Conservation (phyloP, 306 rosid species). For the apple (Malus domestica) region DNA sequence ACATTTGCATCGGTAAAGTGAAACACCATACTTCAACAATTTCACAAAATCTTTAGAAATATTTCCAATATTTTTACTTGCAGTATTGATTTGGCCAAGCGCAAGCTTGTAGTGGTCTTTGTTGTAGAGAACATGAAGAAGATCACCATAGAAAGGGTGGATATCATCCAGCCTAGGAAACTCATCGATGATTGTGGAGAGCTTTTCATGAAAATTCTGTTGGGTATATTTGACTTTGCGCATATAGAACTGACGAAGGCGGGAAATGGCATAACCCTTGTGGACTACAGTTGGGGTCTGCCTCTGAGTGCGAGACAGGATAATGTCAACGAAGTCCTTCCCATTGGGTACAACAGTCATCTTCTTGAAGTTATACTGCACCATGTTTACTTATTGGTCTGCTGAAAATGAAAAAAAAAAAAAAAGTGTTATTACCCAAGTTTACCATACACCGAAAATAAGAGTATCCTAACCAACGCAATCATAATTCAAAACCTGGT, state of each 20-base stretch:
- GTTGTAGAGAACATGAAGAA: constrained; percentile 82
- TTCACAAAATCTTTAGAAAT: constrained; percentile 73
- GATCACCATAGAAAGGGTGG: constrained; percentile 81
- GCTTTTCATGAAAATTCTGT: constrained; percentile 60
- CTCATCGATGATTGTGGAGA: constrained; percentile 68
- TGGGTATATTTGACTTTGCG: constrained; percentile 72
- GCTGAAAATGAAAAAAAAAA: not conserved
- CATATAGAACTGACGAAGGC: constrained; percentile 64
- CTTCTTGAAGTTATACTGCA: constrained; percentile 72
- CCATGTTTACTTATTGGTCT: constrained; percentile 38
- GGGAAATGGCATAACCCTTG: constrained; percentile 63
- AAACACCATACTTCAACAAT: constrained; percentile 77
- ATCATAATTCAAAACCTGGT: not conserved
- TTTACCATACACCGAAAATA: not conserved
- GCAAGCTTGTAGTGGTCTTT: constrained; percentile 96
- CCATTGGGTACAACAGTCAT: constrained; percentile 71
- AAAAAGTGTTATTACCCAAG: not conserved
- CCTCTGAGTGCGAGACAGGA: constrained; percentile 72
- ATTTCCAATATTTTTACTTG: constrained; percentile 72
- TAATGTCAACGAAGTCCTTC: constrained; percentile 64
- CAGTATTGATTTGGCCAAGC: constrained; percentile 85
- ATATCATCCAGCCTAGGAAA: constrained; percentile 77
- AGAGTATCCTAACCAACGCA: not conserved
- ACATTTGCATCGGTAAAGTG: constrained; percentile 72
- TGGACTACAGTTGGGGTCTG: constrained; percentile 83